phyloP scores from a whole-genome alignment of 2,329 filamentous ascomycete genomes.

The Macrophomina pseudophaseolina region DNA sequence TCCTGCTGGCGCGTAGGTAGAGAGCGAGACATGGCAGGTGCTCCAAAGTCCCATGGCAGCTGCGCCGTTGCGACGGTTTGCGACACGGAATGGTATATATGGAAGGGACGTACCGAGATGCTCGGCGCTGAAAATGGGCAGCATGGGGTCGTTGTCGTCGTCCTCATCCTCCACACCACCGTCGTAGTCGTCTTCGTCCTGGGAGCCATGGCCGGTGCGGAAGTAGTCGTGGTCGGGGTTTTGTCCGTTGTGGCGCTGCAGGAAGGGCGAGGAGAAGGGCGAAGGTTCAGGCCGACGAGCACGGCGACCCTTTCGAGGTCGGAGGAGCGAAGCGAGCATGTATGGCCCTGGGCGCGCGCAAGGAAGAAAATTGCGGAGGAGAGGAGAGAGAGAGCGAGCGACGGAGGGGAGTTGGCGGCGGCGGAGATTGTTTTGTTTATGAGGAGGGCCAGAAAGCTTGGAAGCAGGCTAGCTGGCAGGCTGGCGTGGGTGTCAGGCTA shows the following conservation, averaged over 20 bases:
- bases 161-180: constrained; percentile 35
- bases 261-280: constrained; percentile 38
- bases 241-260: constrained; percentile 35
- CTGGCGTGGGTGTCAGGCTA: constrained; percentile 5
- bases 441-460: neutral
- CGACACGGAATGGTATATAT: neutral
- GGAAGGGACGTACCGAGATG: constrained; percentile 39
- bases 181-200: constrained; percentile 38
- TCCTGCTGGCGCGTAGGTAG: neutral
- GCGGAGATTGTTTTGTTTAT: constrained; percentile 24
- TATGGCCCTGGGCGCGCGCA: constrained; percentile 27
- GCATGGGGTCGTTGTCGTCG: constrained; percentile 41
- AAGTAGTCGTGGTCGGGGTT: constrained; percentile 35
- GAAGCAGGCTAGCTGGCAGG: constrained; percentile 6
- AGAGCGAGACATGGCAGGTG: neutral
- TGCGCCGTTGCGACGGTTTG: neutral
- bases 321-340: constrained; percentile 47
- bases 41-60: neutral
- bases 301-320: constrained; percentile 36
- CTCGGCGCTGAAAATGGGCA: constrained; percentile 46
- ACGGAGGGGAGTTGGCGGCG: neutral
- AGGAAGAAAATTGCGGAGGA: constrained; percentile 23
- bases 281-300: constrained; percentile 38
- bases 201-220: constrained; percentile 30
- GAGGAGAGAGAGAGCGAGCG: neutral